A percentile compares a stretch with the other conserved stretches of the same genome.
phyloP scores from a whole-genome alignment of 169 alveolate genomes.

The Eimeria praecox region DNA sequence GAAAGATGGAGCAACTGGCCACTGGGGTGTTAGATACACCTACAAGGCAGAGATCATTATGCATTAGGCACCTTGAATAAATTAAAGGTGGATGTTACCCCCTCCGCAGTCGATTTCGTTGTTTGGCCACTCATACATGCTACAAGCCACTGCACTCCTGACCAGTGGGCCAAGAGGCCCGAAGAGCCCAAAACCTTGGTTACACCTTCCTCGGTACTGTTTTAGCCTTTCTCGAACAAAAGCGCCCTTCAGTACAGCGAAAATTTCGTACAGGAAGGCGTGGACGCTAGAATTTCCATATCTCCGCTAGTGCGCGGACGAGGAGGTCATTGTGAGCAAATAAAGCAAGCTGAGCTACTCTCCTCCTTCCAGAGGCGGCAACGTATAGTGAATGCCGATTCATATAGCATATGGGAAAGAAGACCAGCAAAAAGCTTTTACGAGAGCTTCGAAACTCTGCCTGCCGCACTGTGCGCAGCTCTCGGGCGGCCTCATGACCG shows the following conservation, averaged over 20 bases:
- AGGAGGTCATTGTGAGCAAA: not conserved
- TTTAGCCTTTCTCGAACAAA: not conserved
- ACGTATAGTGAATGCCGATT: not conserved
- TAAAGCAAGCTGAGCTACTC: not conserved
- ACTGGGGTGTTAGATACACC: not conserved
- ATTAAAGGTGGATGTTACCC: not conserved
- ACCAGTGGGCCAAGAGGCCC: constrained; percentile 56
- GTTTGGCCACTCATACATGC: not conserved
- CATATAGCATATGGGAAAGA: constrained; percentile 3
- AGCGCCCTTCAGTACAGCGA: not conserved
- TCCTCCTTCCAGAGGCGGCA: not conserved
- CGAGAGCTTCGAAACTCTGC: not conserved
- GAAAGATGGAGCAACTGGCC: constrained; percentile 2
- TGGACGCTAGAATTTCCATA: not conserved
- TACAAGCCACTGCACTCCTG: constrained; percentile 49
- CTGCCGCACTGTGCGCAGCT: constrained; percentile 21
- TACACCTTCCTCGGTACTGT: not conserved
- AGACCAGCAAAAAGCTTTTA: not conserved
- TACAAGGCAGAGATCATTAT: not conserved
- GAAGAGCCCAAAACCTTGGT: not conserved
- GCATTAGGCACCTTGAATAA: not conserved
- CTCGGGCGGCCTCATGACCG: constrained; percentile 74
- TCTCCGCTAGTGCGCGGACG: not conserved
- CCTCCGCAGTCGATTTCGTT: not conserved
- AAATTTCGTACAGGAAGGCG: not conserved